Conservation (phyloP, 2,329 filamentous ascomycete species). For the Ophiocordyceps sinensis region DNA sequence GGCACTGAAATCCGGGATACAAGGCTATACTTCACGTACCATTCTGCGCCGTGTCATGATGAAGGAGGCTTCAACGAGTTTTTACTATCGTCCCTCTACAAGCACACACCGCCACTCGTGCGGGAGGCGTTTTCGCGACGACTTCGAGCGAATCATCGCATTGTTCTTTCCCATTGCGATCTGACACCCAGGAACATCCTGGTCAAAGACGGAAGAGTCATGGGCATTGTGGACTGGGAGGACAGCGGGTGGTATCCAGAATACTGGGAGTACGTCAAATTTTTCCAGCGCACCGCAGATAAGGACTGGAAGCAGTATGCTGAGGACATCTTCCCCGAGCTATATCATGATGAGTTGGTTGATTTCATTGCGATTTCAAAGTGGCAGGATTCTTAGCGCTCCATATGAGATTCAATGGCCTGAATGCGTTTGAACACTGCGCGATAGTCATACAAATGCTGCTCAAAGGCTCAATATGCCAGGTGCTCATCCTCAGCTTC, state of each 20-base stretch:
- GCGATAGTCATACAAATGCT: too few relatives aligned
- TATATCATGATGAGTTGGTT: conserved; percentile 12
- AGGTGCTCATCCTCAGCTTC: too few relatives aligned
- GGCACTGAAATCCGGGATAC: conserved; percentile 12
- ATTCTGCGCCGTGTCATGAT: conserved; percentile 7
- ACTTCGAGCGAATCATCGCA: conserved; percentile 12
- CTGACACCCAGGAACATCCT: conserved; percentile 30
- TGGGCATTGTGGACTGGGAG: conserved; percentile 33
- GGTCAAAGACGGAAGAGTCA: conserved; percentile 19
- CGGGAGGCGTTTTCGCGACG: conserved; percentile 8
- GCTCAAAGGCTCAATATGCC: too few relatives aligned
- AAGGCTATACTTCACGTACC: conserved; percentile 7
- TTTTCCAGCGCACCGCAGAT: conserved; percentile 10
- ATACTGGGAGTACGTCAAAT: conserved; percentile 24
- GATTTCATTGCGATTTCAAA: conserved; percentile 10
- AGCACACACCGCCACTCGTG: conserved; percentile 7
- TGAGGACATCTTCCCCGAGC: conserved; percentile 11
- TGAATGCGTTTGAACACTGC: too few relatives aligned
- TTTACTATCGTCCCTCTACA: conserved; percentile 6
- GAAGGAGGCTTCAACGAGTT: conserved; percentile 13
- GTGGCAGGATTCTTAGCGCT: conserved; percentile 9
- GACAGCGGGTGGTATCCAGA: conserved; percentile 29
- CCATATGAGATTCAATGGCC: too few relatives aligned
- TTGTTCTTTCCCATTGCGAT: conserved; percentile 36
- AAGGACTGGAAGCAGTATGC: conserved; percentile 10